phyloP scores from a whole-genome alignment of 345 rosid species.

The Salix koriyanagi region DNA sequence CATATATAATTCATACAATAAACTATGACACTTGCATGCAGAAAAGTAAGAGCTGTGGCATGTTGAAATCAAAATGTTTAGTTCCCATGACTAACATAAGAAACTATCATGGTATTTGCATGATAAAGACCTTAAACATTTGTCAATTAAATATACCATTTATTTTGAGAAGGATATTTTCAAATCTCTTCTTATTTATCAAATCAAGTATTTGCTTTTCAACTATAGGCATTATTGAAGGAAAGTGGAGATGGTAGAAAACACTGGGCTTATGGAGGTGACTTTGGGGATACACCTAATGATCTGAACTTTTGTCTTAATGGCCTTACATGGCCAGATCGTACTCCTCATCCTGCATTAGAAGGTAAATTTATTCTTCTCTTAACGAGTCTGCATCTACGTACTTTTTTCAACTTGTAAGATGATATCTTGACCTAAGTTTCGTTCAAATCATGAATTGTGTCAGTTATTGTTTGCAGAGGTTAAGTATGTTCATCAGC shows the following conservation, averaged over 20 bases:
- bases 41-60: no score
- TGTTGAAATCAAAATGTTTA: no score
- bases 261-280: constrained; percentile 98
- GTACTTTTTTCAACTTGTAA: not conserved
- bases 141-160: not conserved
- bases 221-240: constrained; percentile 66
- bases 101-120: no score
- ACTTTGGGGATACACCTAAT: constrained; percentile 92
- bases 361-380: constrained; percentile 51
- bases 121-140: not conserved
- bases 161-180: not conserved
- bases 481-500: constrained; percentile 80
- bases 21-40: no score
- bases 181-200: not conserved
- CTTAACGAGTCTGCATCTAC: not conserved
- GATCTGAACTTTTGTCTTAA: constrained; percentile 92
- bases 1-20: no score
- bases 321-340: constrained; percentile 91
- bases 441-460: constrained; percentile 21
- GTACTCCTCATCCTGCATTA: constrained; percentile 89
- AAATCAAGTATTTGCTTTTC: constrained; percentile 12
- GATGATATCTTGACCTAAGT: not conserved
- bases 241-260: constrained; percentile 58
- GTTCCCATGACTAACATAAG: no score
- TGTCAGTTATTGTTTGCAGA: constrained; percentile 44